phyloP scores from a whole-genome alignment of 805 yeast genomes.

The Metschnikowia picachoensis region DNA sequence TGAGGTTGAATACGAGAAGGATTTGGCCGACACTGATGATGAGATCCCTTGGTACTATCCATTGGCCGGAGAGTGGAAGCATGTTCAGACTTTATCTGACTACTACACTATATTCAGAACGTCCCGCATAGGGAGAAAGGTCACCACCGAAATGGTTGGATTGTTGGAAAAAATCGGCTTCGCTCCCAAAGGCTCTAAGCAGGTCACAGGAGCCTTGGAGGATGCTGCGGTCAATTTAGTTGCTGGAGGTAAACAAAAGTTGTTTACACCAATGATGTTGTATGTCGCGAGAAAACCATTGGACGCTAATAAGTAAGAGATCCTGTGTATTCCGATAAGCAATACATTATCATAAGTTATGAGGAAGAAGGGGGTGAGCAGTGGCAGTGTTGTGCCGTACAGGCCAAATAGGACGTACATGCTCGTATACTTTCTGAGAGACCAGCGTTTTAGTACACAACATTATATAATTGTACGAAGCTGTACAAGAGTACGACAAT shows the following conservation, averaged over 20 bases:
- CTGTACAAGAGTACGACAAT: no score
- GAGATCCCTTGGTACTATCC: constrained; percentile 98
- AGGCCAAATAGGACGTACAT: no score
- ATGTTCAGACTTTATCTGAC: constrained; percentile 76
- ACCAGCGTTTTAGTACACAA: no score
- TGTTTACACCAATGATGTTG: constrained; percentile 98
- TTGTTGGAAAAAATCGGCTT: constrained; percentile 79
- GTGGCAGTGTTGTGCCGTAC: no score
- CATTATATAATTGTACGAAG: no score
- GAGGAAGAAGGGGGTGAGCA: no score
- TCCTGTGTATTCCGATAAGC: no score
- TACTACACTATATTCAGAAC: constrained; percentile 84
- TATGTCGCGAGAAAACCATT: constrained; percentile 82
- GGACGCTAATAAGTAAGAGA: constrained; percentile 13
- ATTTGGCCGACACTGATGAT: constrained; percentile 78
- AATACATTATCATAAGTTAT: no score
- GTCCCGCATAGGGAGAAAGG: constrained; percentile 75
- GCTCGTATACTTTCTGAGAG: no score
- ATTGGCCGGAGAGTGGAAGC: constrained; percentile 88
- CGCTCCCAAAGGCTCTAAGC: constrained; percentile 86
- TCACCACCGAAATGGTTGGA: constrained; percentile 79
- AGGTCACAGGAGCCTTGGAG: constrained; percentile 90
- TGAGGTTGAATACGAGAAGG: constrained; percentile 68
- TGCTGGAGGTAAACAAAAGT: constrained; percentile 82
- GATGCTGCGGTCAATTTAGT: constrained; percentile 96